Evolutionary conservation across 139 green algal species (phyloP).

Genomic region (Chlamydomonas sp.): DNA sequence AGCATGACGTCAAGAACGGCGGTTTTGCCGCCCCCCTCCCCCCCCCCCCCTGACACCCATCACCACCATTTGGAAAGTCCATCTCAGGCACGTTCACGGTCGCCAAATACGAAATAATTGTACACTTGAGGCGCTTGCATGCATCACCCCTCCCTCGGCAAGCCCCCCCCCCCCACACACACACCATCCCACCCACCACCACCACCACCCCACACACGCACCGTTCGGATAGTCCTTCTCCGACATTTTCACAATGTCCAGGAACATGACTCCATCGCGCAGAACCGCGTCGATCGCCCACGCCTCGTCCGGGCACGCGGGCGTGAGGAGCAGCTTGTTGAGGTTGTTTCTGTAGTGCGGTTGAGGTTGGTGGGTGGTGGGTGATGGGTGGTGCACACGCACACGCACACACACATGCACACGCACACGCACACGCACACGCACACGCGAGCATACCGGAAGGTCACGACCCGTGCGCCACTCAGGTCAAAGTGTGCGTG

Average conservation of each 20-base stretch:
- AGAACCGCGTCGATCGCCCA: slow-evolving; percentile 17
- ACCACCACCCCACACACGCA: neutral
- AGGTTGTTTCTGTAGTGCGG: slow-evolving; percentile 17
- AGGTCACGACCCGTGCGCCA: neutral
- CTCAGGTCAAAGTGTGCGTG: neutral
- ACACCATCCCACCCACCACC: neutral
- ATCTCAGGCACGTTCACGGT: too few species aligned
- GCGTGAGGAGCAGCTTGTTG: slow-evolving; percentile 15
- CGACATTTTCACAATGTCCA: slow-evolving; percentile 18
- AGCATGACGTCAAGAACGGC: too few species aligned
- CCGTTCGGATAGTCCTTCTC: neutral
- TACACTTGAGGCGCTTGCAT: neutral
- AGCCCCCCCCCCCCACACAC: neutral
- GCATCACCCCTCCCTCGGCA: neutral
- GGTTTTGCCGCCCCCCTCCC: too few species aligned
- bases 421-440: neutral
- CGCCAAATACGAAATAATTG: neutral
- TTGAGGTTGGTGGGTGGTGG: neutral
- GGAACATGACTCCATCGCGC: slow-evolving; percentile 7
- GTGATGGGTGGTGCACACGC: neutral
- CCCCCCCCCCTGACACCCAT: too few species aligned
- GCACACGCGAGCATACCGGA: too few species aligned
- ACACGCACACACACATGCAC: neutral
- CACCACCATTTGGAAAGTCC: too few species aligned
- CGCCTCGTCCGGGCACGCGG: neutral